A percentile compares a stretch with the other conserved stretches of the same genome.
These are phyloP conservation scores for Didymellaceae sp. DNA, from an alignment of 2,329 filamentous ascomycete genomes.

Conservation along the genomic window DNA sequence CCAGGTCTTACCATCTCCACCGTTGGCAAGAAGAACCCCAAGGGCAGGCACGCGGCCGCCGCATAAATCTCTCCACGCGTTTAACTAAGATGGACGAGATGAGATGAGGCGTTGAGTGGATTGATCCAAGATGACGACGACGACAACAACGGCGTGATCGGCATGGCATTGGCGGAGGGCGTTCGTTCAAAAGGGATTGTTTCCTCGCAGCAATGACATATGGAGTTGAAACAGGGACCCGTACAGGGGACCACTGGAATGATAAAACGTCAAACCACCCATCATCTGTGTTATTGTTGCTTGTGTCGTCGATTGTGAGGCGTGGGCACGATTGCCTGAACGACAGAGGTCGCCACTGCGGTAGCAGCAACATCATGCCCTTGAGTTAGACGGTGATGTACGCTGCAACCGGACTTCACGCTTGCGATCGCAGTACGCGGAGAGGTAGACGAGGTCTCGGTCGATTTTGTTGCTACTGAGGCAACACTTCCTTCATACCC, in stretches of 20 bases:
- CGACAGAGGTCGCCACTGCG: too few relatives aligned
- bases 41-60: slow-evolving; percentile 55
- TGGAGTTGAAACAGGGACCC: slow-evolving; percentile 26
- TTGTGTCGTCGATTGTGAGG: too few relatives aligned
- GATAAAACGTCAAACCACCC: slow-evolving; percentile 17
- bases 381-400: too few relatives aligned
- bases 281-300: too few relatives aligned
- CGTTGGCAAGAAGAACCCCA: slow-evolving; percentile 68
- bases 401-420: too few relatives aligned
- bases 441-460: too few relatives aligned
- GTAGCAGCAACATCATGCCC: too few relatives aligned
- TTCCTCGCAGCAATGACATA: slow-evolving; percentile 44
- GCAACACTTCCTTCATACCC: too few relatives aligned
- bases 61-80: slow-evolving; percentile 35
- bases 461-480: too few relatives aligned
- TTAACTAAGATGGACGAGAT: too few relatives aligned
- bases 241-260: slow-evolving; percentile 18
- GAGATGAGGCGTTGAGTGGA: neutral
- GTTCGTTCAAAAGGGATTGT: slow-evolving; percentile 42
- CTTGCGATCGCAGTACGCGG: too few relatives aligned
- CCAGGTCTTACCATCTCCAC: slow-evolving; percentile 65
- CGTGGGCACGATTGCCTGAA: too few relatives aligned
- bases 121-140: slow-evolving; percentile 9
- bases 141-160: slow-evolving; percentile 12
- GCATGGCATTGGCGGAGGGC: slow-evolving; percentile 37